A percentile compares a stretch with the other conserved stretches of the same genome.
Evolutionary conservation across 306 rosid species (phyloP).

Genomic region (Cicer yamashitae): DNA sequence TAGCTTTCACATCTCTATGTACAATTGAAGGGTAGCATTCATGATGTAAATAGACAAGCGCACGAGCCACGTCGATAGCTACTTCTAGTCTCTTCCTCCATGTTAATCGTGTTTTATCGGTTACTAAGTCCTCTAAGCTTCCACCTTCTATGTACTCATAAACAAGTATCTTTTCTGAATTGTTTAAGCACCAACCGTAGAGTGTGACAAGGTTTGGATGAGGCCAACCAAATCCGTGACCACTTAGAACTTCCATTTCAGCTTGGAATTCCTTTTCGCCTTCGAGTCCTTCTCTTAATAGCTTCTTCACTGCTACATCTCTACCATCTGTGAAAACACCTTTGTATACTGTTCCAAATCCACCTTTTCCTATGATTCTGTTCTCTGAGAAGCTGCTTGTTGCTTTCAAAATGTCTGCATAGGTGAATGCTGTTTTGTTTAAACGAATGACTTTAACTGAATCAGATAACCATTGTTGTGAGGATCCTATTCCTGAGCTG

Average conservation of each 20-base stretch:
- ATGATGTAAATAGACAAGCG: slow-evolving; percentile 84
- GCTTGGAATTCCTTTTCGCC: slow-evolving; percentile 92
- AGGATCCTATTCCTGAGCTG: slow-evolving; percentile 49
- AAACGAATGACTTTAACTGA: slow-evolving; percentile 77
- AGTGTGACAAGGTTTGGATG: slow-evolving; percentile 97
- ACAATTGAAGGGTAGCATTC: slow-evolving; percentile 80
- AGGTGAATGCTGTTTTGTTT: slow-evolving; percentile 81
- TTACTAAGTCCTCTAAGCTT: slow-evolving; percentile 77
- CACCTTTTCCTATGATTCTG: slow-evolving; percentile 87
- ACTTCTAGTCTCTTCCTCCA: slow-evolving; percentile 72
- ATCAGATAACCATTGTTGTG: slow-evolving; percentile 74
- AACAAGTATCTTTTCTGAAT: slow-evolving; percentile 69
- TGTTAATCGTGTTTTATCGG: slow-evolving; percentile 57
- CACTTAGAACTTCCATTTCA: slow-evolving; percentile 89
- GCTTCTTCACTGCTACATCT: slow-evolving; percentile 91
- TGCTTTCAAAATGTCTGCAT: slow-evolving; percentile 81
- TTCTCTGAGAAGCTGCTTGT: slow-evolving; percentile 79
- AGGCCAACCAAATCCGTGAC: slow-evolving; percentile 85
- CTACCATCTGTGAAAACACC: slow-evolving; percentile 80
- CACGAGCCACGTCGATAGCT: slow-evolving; percentile 81
- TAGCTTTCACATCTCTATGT: slow-evolving; percentile 93
- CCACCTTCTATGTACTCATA: slow-evolving; percentile 94
- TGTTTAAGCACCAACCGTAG: slow-evolving; percentile 85
- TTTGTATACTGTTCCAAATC: slow-evolving; percentile 85
- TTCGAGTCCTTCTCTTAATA: slow-evolving; percentile 77